Base-by-base conservation (phyloP, 169 alveolate species). In the Cryptosporidium andersoni region DNA sequence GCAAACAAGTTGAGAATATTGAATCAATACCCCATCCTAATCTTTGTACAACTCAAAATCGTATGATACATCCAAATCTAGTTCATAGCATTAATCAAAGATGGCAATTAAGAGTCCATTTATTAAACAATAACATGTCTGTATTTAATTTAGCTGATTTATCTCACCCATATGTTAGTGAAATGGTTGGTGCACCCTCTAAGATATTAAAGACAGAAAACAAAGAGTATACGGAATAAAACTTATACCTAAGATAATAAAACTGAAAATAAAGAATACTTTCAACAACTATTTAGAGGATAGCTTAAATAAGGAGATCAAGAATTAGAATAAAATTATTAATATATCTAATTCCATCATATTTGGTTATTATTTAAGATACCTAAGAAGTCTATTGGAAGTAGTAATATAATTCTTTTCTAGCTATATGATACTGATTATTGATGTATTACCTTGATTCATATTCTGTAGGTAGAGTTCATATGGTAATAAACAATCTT, bases 71-170 rank as follows among this genome's bases (percentile, higher is more conserved):
- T 42, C 85, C 85, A 34, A 74, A 74, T 74, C 85, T 74, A 12
- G 48, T 74, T 14, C 85, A 74, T 7, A 74, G 74, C 42, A 68
- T 74, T 2, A 74, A 74, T 36, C 85, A 74, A 60, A 74, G 85
- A 47, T 74, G 85, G 85, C 85, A 74, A 42, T 25, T 74, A 7
- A 74, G 85, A 74, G 85, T 74, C 5, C 85, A 74, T 45, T 51
- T 74, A 25, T 47, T 74, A n/a, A 74, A 74, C 7, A 66, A 74
- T 16, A 74, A 74, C 34, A 58, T 68, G 14, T 55, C 74, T 25
- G 51, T 74, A 37, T 25, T 74, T 3, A 74, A 74, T 7, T 66
- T 68, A 11, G 85, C 85, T 2, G 85, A 74, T 58, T 40, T 74
- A 7, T 74, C 85, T 0, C 85, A 74, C 25, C 85, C 85, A 40